Conservation (phyloP, 495 filamentous ascomycete genomes). For the Rhypophila decipiens region DNA sequence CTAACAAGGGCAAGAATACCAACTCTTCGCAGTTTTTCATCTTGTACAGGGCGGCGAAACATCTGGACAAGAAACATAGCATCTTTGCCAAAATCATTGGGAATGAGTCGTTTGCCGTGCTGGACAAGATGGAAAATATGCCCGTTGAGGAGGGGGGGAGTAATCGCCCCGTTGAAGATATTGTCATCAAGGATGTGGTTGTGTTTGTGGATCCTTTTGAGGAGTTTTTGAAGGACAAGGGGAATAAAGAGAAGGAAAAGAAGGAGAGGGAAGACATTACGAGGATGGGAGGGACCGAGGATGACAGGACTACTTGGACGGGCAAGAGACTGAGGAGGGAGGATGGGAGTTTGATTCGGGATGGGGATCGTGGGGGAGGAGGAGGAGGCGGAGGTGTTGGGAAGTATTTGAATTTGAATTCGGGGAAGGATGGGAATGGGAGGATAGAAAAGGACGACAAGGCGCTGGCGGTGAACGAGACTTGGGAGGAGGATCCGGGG, state of each 20-base stretch:
- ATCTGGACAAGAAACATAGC: constrained; percentile 94
- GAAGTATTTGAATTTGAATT: constrained; percentile 59
- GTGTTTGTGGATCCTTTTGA: constrained; percentile 95
- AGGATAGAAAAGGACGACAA: constrained; percentile 44
- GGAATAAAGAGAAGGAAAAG: constrained; percentile 42
- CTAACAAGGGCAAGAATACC: constrained; percentile 96
- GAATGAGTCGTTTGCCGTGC: constrained; percentile 54
- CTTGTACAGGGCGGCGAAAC: constrained; percentile 71
- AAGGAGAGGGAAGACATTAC: constrained; percentile 47
- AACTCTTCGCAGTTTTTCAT: constrained; percentile 97
- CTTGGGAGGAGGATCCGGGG: constrained; percentile 54
- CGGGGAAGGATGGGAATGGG: constrained; percentile 22
- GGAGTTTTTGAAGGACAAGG: constrained; percentile 69
- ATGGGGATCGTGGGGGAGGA: constrained; percentile 28
- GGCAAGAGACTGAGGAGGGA: constrained; percentile 70
- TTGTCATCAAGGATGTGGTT: constrained; percentile 72
- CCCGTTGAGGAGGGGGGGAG: constrained; percentile 60
- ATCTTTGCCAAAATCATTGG: constrained; percentile 84
- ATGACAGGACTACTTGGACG: constrained; percentile 86
- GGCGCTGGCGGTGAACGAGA: constrained; percentile 51
- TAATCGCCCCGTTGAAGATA: constrained; percentile 67
- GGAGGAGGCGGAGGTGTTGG: constrained; percentile 44
- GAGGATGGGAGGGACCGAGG: constrained; percentile 54
- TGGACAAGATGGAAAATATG: constrained; percentile 66
- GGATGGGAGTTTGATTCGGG: constrained; percentile 48